Conservation (phyloP, 192 early-diverging fungal genomes). For the Linnemannia hyalina region DNA sequence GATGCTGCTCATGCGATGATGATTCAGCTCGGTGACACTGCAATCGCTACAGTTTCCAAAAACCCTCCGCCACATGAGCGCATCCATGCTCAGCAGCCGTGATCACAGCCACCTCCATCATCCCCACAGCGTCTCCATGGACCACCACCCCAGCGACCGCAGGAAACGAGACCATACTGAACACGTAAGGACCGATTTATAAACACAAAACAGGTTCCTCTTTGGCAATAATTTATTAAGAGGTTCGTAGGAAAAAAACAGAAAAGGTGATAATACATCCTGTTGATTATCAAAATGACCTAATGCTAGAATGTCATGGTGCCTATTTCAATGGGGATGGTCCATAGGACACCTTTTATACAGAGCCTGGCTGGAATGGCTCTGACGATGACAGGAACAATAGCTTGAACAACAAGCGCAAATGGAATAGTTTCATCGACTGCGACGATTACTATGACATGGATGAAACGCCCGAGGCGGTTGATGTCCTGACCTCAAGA, state of each 20-base stretch:
- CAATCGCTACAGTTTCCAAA: too few species aligned
- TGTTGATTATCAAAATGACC: too few species aligned
- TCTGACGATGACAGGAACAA: neutral
- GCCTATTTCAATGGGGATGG: too few species aligned
- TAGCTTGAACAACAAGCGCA: neutral
- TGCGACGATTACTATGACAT: neutral
- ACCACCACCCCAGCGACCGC: neutral
- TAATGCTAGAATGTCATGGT: too few species aligned
- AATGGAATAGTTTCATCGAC: neutral
- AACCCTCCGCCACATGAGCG: too few species aligned
- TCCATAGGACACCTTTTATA: neutral
- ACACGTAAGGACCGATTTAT: neutral
- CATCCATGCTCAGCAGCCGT: neutral
- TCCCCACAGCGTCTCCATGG: neutral
- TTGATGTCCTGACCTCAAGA: neutral
- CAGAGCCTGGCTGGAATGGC: neutral
- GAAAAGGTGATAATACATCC: too few species aligned
- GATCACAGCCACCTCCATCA: neutral
- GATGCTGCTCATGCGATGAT: too few species aligned
- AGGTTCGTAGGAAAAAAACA: too few species aligned
- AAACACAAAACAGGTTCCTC: too few species aligned
- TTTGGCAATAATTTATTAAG: too few species aligned
- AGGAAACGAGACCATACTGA: neutral
- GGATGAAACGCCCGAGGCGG: neutral
- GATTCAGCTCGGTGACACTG: too few species aligned